Conservation (phyloP, 768 basidiomycete species). For the Pleurotus pulmonarius region DNA sequence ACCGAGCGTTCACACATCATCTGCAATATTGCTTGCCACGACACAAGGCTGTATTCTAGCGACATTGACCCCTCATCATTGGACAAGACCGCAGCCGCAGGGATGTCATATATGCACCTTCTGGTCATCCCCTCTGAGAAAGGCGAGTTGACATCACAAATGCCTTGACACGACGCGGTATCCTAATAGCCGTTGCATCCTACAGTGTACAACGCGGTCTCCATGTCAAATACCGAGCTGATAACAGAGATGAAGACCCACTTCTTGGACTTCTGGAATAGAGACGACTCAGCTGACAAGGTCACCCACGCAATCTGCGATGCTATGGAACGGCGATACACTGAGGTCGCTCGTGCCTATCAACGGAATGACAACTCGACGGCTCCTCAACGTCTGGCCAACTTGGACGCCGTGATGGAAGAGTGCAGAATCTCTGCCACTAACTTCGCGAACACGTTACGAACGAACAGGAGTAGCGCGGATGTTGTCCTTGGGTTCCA, state of each 20-base stretch:
- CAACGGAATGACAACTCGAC: neutral
- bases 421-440: neutral
- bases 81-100: neutral
- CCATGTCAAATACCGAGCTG: neutral
- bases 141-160: neutral
- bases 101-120: constrained; percentile 4
- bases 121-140: constrained; percentile 1
- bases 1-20: neutral
- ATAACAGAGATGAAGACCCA: neutral
- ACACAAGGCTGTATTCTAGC: neutral
- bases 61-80: neutral
- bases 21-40: constrained; percentile 3
- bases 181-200: neutral
- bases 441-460: neutral
- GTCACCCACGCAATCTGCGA: neutral
- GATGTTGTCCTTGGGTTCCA: neutral
- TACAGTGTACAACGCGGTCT: neutral
- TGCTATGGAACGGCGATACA: neutral
- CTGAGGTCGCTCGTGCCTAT: neutral
- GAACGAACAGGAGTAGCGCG: neutral
- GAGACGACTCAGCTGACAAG: neutral
- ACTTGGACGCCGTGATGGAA: neutral
- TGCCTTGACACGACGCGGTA: neutral
- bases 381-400: neutral
- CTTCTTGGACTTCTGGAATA: neutral